Percentiles rank a stretch among this genome's conserved stretches.
Conservation (phyloP, 345 rosid species). For the Turnera subulata region DNA sequence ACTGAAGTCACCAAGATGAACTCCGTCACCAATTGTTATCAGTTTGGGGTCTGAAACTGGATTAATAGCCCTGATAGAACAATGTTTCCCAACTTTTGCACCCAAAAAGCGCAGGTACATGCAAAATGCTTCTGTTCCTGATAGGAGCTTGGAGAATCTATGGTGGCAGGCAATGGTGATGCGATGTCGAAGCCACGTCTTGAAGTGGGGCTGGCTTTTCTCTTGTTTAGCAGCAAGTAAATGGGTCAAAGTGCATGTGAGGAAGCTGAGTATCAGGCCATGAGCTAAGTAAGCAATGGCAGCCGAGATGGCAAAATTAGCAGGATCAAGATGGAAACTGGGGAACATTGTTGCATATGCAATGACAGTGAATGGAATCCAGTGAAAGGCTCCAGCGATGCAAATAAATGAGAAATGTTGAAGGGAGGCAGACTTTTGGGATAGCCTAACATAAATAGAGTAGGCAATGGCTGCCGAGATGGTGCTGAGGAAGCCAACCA, state of each 20-base stretch:
- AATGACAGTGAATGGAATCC: constrained; percentile 49
- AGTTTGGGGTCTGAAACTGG: constrained; percentile 47
- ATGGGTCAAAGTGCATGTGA: constrained; percentile 36
- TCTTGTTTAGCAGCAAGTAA: constrained; percentile 31
- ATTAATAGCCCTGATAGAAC: constrained; percentile 64
- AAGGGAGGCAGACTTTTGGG: constrained; percentile 33
- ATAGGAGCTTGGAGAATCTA: constrained; percentile 56
- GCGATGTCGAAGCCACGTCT: constrained; percentile 43
- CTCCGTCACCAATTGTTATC: constrained; percentile 46
- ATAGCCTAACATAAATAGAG: constrained; percentile 35
- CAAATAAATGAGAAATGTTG: constrained; percentile 41
- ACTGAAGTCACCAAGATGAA: constrained; percentile 67
- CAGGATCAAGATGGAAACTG: constrained; percentile 25
- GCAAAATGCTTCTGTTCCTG: constrained; percentile 63
- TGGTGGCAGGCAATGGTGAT: constrained; percentile 54
- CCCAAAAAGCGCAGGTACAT: constrained; percentile 52
- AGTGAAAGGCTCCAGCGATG: constrained; percentile 56
- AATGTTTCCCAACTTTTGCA: constrained; percentile 45
- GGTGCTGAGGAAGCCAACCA: constrained; percentile 49
- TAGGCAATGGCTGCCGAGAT: constrained; percentile 47
- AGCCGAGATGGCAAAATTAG: constrained; percentile 28
- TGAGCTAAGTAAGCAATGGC: constrained; percentile 42
- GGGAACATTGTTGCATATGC: constrained; percentile 45
- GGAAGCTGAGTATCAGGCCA: constrained; percentile 47
- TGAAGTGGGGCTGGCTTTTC: constrained; percentile 25